These are phyloP conservation scores for Glycyrrhiza uralensis DNA, from an alignment of 306 rosid genomes.

Conservation along the genomic window DNA sequence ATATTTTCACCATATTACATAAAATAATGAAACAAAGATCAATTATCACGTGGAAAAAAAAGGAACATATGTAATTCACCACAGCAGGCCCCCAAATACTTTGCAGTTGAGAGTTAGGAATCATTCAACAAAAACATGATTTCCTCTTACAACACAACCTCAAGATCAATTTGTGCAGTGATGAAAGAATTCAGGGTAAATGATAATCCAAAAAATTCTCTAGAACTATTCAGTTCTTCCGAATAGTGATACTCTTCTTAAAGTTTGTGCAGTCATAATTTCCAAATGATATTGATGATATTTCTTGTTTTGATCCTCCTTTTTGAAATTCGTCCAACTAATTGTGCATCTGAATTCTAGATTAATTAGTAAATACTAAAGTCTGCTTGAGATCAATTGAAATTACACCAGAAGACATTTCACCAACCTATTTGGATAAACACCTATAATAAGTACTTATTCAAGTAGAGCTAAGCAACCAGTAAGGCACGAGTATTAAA, in stretches of 20 bases:
- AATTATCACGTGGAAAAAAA: background rate
- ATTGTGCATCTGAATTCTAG: background rate
- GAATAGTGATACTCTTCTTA: background rate
- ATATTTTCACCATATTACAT: background rate
- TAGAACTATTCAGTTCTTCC: background rate
- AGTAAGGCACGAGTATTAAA: background rate
- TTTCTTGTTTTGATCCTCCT: background rate
- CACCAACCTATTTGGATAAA: background rate
- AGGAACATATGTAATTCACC: background rate
- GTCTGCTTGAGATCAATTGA: conserved; percentile 7
- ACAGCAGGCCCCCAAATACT: background rate
- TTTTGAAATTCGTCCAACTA: conserved; percentile 4
- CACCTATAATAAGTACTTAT: background rate
- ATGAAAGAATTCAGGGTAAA: background rate
- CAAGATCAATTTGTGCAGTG: background rate
- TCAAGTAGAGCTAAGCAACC: background rate
- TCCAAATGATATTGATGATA: background rate
- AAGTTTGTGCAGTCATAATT: background rate
- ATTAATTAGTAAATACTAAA: background rate
- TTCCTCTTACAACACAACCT: background rate
- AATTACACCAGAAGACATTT: background rate
- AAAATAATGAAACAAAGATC: background rate
- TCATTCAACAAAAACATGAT: conserved; percentile 17
- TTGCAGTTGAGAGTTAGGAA: background rate
- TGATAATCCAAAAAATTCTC: background rate